Base-by-base conservation (phyloP, 2,329 filamentous ascomycete species). In the Fusarium succisae region DNA sequence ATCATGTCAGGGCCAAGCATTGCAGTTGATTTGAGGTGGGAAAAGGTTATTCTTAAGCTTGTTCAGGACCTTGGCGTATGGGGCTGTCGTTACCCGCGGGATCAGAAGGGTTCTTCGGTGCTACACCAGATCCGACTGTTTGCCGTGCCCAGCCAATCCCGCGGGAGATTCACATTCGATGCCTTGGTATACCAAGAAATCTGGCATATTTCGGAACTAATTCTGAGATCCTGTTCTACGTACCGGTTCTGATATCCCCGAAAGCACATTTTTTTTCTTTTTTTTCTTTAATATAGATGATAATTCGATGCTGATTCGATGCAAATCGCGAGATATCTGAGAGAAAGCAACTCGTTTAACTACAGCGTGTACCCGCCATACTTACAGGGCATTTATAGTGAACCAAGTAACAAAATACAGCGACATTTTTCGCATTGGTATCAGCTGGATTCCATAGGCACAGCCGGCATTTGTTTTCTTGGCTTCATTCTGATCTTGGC, bases 21-120 rank as follows among this genome's bases (percentile, higher is more conserved):
- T 17, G n/a, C 20, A 10, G 20, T 22, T 54, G 51, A 18, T 28
- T 44, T 24, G 44, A 26, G 6, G 11, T 22, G 12, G 45, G 13
- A 18, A 41, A 17, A 68, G 47, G 30, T 43, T 68, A 47, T 47
- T 45, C 35, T 62, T 62, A 28, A 47, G 54, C 54, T 62, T 60
- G 20, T 12, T 30, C 8, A 15, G n/a, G 38, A 24, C 8, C 63
- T 68, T 68, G 65, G 65, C 63, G 5, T 6, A 48, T 61, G 45
- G 53, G 30, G 53, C 26, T 11, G 4, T 20, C 4, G 4, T 50
- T 68, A 68, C 63, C 65, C 65, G 65, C 65, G 65, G 65, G 65
- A 68, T 38, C 5, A 15, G 0, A 12, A 1, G 2, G 3, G 3
- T 30, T n/a, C 17, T 37, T 17, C 13, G n/a, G 17, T 20, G 22